A percentile compares a stretch with the other conserved stretches of the same genome.
Evolutionary conservation across 2,329 filamentous ascomycete species (phyloP).

Genomic region (Xylaria arbuscula): DNA sequence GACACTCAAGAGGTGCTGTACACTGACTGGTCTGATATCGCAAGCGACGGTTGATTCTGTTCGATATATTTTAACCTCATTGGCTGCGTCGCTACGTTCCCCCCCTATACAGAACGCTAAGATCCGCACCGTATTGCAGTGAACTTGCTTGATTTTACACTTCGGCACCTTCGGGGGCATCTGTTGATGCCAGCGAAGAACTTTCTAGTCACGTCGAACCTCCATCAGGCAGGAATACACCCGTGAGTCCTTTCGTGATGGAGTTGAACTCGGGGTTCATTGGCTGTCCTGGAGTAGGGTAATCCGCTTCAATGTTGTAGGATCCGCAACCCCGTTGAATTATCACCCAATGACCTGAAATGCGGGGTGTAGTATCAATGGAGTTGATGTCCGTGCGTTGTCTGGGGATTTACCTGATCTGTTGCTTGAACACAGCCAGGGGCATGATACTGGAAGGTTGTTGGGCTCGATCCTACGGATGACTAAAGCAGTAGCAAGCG

Average conservation of each 20-base stretch:
- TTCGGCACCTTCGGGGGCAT: not conserved
- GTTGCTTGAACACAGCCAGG: constrained; percentile 27
- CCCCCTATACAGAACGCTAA: not conserved
- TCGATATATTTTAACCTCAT: constrained; percentile 14
- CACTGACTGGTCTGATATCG: not conserved
- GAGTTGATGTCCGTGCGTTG: constrained; percentile 26
- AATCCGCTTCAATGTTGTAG: constrained; percentile 10
- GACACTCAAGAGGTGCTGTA: constrained; percentile 10
- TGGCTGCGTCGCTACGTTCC: constrained; percentile 11
- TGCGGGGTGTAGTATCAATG: constrained; percentile 14
- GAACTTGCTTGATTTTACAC: not conserved
- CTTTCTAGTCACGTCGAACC: not conserved
- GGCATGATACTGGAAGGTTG: constrained; percentile 29
- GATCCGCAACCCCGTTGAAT: constrained; percentile 16
- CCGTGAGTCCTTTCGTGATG: not conserved
- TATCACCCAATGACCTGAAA: constrained; percentile 28
- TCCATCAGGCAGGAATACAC: constrained; percentile 18
- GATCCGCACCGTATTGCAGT: not conserved
- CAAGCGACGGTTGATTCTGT: not conserved
- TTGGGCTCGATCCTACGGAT: constrained; percentile 1
- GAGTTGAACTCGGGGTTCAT: not conserved
- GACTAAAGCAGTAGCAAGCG: not conserved
- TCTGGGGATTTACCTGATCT: constrained; percentile 28
- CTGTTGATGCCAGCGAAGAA: constrained; percentile 6
- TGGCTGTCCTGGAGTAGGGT: constrained; percentile 6